A percentile compares a stretch with the other conserved stretches of the same genome.
Conservation (phyloP, 768 basidiomycete genomes). For the Daedaleopsis nitida region DNA sequence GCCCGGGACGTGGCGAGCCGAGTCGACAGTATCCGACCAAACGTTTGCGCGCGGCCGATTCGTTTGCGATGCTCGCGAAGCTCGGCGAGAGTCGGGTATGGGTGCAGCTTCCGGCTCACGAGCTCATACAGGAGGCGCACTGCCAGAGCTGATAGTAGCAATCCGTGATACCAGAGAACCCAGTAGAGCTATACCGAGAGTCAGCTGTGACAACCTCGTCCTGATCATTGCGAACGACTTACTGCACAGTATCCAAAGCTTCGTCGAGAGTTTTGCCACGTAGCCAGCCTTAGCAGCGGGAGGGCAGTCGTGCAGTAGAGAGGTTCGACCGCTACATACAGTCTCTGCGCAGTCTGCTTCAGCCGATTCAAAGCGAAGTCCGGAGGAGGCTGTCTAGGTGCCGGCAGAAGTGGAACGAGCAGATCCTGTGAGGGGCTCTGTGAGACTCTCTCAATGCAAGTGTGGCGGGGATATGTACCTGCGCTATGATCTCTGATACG, state of each 20-base stretch:
- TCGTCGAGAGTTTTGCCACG: slow-evolving; percentile 21
- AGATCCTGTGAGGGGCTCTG: slow-evolving; percentile 33
- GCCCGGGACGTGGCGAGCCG: slow-evolving; percentile 48
- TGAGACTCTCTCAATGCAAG: background rate
- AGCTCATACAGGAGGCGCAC: slow-evolving; percentile 51
- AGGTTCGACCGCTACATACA: slow-evolving; percentile 56
- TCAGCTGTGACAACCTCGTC: too few relatives aligned
- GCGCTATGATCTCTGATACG: slow-evolving; percentile 15
- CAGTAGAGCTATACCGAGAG: slow-evolving; percentile 51
- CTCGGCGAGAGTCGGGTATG: slow-evolving; percentile 57
- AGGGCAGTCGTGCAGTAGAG: slow-evolving; percentile 48
- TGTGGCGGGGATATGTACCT: slow-evolving; percentile 2
- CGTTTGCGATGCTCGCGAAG: slow-evolving; percentile 54
- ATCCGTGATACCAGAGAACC: slow-evolving; percentile 62
- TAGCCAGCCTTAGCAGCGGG: background rate
- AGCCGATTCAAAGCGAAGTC: slow-evolving; percentile 58
- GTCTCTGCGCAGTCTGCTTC: slow-evolving; percentile 50
- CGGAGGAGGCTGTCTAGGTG: slow-evolving; percentile 39
- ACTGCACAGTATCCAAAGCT: slow-evolving; percentile 57
- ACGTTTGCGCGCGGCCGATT: slow-evolving; percentile 49
- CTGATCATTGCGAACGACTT: slow-evolving; percentile 25
- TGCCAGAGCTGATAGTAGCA: slow-evolving; percentile 55
- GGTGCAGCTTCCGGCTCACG: slow-evolving; percentile 48
- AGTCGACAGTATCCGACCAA: slow-evolving; percentile 51
- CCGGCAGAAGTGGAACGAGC: slow-evolving; percentile 51